These are phyloP conservation scores for Aureobasidium subglaciale DNA, from an alignment of 2,329 filamentous ascomycete genomes.

Conservation along the genomic window DNA sequence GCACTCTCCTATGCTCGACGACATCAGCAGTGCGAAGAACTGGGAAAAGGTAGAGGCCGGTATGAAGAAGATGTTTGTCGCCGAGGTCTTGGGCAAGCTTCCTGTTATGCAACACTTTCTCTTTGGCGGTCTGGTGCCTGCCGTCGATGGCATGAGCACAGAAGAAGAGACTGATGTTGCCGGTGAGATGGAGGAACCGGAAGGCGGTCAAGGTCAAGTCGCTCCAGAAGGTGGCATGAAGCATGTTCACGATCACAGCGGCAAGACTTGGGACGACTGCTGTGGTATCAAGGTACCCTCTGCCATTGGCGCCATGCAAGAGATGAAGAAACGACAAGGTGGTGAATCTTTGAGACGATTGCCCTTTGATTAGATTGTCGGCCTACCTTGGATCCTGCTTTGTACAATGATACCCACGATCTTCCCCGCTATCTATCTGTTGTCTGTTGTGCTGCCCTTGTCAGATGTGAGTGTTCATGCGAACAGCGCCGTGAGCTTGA, in stretches of 20 bases:
- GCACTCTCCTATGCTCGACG: constrained; percentile 98
- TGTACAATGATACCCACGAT: no score
- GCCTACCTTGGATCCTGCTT: no score
- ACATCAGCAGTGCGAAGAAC: constrained; percentile 82
- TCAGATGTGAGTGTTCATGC: no score
- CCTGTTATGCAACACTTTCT: constrained; percentile 99
- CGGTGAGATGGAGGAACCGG: constrained; percentile 38
- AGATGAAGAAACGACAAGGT: constrained; percentile 68
- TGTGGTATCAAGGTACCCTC: constrained; percentile 97
- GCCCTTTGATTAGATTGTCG: constrained; percentile 62
- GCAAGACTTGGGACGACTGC: constrained; percentile 76
- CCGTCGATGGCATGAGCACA: constrained; percentile 71
- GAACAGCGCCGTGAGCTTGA: no score
- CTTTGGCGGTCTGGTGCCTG: constrained; percentile 79
- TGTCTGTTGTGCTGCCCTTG: no score
- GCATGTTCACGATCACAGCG: constrained; percentile 43
- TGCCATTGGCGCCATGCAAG: constrained; percentile 81
- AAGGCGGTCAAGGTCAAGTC: constrained; percentile 52
- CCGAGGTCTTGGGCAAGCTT: constrained; percentile 84
- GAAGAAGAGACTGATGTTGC: constrained; percentile 48
- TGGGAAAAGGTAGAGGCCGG: constrained; percentile 92
- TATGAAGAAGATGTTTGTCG: constrained; percentile 95
- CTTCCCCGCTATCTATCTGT: no score
- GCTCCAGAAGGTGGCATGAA: constrained; percentile 55
- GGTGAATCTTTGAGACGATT: constrained; percentile 62